Conservation (phyloP, 1,284 basidiomycete genomes). For the Irpex sp. region DNA sequence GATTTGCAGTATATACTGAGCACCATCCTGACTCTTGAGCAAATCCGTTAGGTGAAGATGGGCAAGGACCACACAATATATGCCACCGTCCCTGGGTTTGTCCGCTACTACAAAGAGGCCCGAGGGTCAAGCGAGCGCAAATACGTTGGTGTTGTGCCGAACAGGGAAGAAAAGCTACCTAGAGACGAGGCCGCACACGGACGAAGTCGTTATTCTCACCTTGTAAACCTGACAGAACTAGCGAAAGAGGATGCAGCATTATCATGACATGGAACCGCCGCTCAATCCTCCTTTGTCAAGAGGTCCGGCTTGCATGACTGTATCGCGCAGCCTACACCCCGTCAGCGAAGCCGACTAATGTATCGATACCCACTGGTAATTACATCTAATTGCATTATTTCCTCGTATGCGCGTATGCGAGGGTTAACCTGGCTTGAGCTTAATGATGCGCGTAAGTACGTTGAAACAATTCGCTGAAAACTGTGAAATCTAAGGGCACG, state of each 20-base stretch:
- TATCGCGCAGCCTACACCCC: neutral
- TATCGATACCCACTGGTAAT: neutral
- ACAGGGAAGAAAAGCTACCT: constrained; percentile 79
- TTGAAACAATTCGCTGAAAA: too few relatives aligned
- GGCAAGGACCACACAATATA: constrained; percentile 93
- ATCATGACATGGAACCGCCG: neutral
- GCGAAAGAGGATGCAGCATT: constrained; percentile 9
- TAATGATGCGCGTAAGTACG: too few relatives aligned
- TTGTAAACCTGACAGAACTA: constrained; percentile 50
- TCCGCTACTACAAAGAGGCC: constrained; percentile 85
- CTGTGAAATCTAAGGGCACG: too few relatives aligned
- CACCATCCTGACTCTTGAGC: constrained; percentile 12
- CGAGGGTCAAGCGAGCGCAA: constrained; percentile 68
- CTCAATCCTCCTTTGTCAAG: neutral
- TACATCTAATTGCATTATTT: neutral
- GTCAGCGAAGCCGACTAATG: neutral
- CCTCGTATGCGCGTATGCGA: neutral
- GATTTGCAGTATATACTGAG: constrained; percentile 5
- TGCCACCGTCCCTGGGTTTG: constrained; percentile 83
- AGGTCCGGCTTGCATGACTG: neutral
- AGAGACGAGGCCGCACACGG: constrained; percentile 71
- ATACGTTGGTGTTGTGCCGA: constrained; percentile 80
- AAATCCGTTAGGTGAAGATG: constrained; percentile 67
- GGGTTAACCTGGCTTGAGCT: neutral
- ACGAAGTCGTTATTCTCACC: constrained; percentile 73